These are phyloP conservation scores for Tuber brumale DNA, from an alignment of 495 filamentous ascomycete genomes.

Conservation along the genomic window DNA sequence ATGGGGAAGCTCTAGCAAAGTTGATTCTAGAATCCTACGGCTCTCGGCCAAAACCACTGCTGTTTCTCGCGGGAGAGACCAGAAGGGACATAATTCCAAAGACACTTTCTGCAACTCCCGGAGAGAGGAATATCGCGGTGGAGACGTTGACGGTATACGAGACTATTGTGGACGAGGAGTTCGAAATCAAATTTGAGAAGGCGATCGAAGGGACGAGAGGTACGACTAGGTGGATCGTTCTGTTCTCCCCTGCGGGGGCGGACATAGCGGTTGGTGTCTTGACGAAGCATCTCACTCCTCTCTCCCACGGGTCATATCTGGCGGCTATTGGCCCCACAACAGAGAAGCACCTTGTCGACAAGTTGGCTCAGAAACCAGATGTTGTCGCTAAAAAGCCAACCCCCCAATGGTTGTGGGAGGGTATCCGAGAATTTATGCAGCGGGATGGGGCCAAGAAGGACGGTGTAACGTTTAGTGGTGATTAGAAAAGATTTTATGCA, in stretches of 20 bases:
- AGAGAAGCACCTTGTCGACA: constrained; percentile 58
- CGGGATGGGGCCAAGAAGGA: constrained; percentile 4
- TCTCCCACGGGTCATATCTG: constrained; percentile 50
- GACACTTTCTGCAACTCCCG: constrained; percentile 54
- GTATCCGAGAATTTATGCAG: constrained; percentile 54
- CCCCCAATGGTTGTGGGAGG: constrained; percentile 71
- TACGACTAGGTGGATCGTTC: constrained; percentile 67
- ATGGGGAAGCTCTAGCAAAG: constrained; percentile 66
- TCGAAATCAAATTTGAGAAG: constrained; percentile 57
- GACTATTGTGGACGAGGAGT: constrained; percentile 69
- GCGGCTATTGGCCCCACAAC: constrained; percentile 95
- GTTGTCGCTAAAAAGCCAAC: constrained; percentile 76
- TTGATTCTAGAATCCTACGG: constrained; percentile 72
- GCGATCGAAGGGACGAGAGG: constrained; percentile 46
- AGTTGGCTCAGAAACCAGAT: constrained; percentile 68
- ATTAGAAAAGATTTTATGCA: neutral
- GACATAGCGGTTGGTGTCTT: constrained; percentile 29
- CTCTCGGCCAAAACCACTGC: constrained; percentile 49
- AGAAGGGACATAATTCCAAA: constrained; percentile 81
- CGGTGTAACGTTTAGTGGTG: neutral
- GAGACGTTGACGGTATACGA: constrained; percentile 79
- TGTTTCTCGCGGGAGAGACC: constrained; percentile 85
- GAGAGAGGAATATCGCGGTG: constrained; percentile 52
- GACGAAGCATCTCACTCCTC: constrained; percentile 27
- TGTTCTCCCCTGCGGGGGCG: constrained; percentile 72